These are phyloP conservation scores for Microbotryum scabiosae DNA, from an alignment of 1,284 basidiomycete species.

Conservation along the genomic window DNA sequence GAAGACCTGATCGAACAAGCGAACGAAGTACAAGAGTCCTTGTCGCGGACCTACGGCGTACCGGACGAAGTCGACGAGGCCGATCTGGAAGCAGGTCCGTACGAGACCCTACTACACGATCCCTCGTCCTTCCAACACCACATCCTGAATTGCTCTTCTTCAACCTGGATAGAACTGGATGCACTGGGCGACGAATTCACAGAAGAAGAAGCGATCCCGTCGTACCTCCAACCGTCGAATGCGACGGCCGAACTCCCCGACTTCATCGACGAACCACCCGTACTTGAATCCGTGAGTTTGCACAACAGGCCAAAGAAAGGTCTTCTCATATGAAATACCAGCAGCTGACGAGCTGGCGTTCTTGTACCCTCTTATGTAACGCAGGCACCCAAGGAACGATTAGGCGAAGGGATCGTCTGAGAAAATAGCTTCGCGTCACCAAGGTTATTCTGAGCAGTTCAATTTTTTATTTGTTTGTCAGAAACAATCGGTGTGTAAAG, in stretches of 20 bases:
- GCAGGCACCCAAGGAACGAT: slow-evolving; percentile 24
- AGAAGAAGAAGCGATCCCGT: slow-evolving; percentile 74
- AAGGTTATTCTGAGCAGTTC: too few species aligned
- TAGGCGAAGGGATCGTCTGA: slow-evolving; percentile 27
- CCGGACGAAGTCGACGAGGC: slow-evolving; percentile 97
- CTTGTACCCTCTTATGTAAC: too few species aligned
- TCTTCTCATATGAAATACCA: too few species aligned
- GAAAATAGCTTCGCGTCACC: too few species aligned
- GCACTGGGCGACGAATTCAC: slow-evolving; percentile 67
- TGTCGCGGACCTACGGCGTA: slow-evolving; percentile 88
- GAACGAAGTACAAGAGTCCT: slow-evolving; percentile 92
- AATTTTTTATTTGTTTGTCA: too few species aligned
- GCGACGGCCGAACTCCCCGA: slow-evolving; percentile 65
- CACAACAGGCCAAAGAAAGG: too few species aligned
- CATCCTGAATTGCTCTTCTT: not conserved
- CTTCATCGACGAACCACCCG: slow-evolving; percentile 74
- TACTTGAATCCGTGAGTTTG: slow-evolving; percentile 19
- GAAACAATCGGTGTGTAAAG: too few species aligned
- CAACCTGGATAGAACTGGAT: slow-evolving; percentile 60
- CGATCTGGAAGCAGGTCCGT: slow-evolving; percentile 85
- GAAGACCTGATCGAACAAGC: slow-evolving; percentile 94
- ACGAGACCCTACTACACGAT: too few species aligned
- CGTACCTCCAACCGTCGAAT: slow-evolving; percentile 67
- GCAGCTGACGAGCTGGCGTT: not conserved
- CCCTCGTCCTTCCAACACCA: not conserved